These are phyloP conservation scores for Fusarium falciforme DNA, from an alignment of 2,329 filamentous ascomycete species.

Conservation along the genomic window DNA sequence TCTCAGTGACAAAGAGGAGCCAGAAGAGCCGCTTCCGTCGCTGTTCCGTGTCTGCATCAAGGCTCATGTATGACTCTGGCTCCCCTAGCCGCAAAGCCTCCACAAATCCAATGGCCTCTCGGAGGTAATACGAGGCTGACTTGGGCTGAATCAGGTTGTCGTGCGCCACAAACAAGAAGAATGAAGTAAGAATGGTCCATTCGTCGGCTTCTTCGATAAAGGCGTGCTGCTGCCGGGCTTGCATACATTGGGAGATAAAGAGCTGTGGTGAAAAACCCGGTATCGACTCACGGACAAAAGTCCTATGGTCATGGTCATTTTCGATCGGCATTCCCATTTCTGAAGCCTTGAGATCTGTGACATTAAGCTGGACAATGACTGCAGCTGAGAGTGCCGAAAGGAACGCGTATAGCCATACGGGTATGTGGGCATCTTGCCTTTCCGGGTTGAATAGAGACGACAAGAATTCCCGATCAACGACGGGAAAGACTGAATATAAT, in stretches of 20 bases:
- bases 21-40: conserved; percentile 33
- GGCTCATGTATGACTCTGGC: conserved; percentile 16
- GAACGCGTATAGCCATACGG: conserved; percentile 15
- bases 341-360: not conserved
- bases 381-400: conserved; percentile 33
- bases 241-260: conserved; percentile 23
- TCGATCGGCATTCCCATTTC: not conserved
- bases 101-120: conserved; percentile 38
- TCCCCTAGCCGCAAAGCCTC: conserved; percentile 28
- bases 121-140: conserved; percentile 35
- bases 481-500: conserved; percentile 37
- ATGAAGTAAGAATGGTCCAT: conserved; percentile 36
- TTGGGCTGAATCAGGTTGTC: conserved; percentile 26
- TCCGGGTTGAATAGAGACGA: conserved; percentile 10
- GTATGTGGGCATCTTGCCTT: not conserved
- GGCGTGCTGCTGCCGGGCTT: conserved; percentile 15
- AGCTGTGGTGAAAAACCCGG: conserved; percentile 17
- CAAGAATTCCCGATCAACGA: conserved; percentile 25
- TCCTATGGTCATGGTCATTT: not conserved
- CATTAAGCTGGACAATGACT: conserved; percentile 34
- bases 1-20: conserved; percentile 38
- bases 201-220: conserved; percentile 34
- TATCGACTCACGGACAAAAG: not conserved
- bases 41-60: conserved; percentile 20
- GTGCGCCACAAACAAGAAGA: conserved; percentile 37